Base-by-base conservation (phyloP, 176 grass and related monocot species). In the Bonia amplexicaulis region DNA sequence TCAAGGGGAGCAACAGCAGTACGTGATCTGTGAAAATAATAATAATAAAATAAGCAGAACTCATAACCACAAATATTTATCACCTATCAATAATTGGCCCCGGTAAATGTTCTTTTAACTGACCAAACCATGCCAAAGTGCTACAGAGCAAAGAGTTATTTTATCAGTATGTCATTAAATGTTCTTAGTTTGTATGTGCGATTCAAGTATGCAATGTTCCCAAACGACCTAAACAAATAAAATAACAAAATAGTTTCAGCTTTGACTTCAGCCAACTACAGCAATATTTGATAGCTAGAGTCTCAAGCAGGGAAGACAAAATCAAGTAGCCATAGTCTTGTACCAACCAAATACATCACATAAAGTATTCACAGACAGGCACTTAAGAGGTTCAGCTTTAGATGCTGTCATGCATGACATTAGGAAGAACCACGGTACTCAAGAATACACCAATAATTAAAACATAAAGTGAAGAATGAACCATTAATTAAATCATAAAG, bases 1-100 rank as follows among this genome's bases (percentile, higher is more conserved):
- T 99, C 97, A 31, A 99, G 91, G 1, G 97, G 97, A 84, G 97
- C 97, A 92, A 99, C 97, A 91, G 97, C 97, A 88, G 97, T 99
- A 10, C 97, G 90, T 63, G 97, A 99, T 78, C 97, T 99, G 93
- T 81, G 61, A 6, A 11, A 84, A 64, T 42, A 27, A 78, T 25
- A 26, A 61, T 6, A 5, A 15, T 12, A 68, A 87, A 44, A 79
- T 72, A 33, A 73, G 54, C 13, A 69, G 7, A 58, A 65, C n/a
- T 41, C 22, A 60, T 62, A 87, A 75, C 17, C 0, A 83, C 6
- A 60, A 27, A 44, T 8, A 62, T 1, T 33, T 23, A 10, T 31
- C 19, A 55, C 19, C 33, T 41, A 33, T 35, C 19, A 71, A 58
- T 2, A 33, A 27, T 15, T 70, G 39, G 23, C 9, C 12, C n/a